phyloP scores from a whole-genome alignment of 345 rosid species.

The Gossypium herbaceum region DNA sequence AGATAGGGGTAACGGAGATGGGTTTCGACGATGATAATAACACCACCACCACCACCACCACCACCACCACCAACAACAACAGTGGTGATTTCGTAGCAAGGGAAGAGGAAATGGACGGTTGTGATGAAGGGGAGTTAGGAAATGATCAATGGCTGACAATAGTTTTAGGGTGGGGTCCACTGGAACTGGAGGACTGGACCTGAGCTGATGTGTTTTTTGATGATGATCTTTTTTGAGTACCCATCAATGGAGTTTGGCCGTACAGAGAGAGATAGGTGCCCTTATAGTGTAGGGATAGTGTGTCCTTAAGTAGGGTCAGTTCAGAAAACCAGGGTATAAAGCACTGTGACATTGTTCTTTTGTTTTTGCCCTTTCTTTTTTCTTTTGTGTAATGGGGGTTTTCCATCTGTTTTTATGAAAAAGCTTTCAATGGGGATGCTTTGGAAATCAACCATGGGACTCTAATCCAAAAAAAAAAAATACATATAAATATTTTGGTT shows the following conservation, averaged over 20 bases:
- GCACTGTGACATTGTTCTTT: background rate
- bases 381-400: background rate
- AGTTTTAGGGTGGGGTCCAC: conserved; percentile 27
- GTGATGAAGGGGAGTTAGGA: conserved; percentile 18
- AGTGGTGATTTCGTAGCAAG: background rate
- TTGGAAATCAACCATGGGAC: background rate
- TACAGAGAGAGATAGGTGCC: background rate
- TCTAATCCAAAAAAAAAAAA: background rate
- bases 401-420: background rate
- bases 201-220: background rate
- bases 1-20: background rate
- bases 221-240: conserved; percentile 1
- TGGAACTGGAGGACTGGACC: conserved; percentile 26
- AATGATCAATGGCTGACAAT: conserved; percentile 39
- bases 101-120: conserved; percentile 13
- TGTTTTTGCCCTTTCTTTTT: background rate
- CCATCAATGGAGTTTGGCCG: background rate
- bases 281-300: background rate
- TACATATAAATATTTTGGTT: no score
- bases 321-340: background rate
- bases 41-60: no score
- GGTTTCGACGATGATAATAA: background rate
- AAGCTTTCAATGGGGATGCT: background rate
- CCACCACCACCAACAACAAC: background rate
- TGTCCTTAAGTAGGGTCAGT: background rate